Evolutionary conservation across 2,329 filamentous ascomycete genomes (phyloP).

Genomic region (Xylogone sp.): DNA sequence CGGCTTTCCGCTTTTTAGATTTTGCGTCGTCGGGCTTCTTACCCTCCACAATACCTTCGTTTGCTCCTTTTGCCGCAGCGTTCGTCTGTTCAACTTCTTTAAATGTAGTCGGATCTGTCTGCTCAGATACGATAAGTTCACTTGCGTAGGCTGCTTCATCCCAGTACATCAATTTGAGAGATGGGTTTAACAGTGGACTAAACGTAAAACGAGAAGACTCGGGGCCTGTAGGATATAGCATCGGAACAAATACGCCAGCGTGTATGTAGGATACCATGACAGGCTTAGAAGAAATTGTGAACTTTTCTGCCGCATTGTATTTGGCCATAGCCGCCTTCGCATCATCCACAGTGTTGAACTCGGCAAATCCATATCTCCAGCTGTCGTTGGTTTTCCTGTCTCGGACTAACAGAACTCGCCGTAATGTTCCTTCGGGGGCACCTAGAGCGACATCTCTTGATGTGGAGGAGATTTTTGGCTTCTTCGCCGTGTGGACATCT

Average conservation of each 20-base stretch:
- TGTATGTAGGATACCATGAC: conserved; percentile 74
- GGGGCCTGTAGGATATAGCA: conserved; percentile 52
- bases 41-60: conserved; percentile 30
- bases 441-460: conserved; percentile 49
- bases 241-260: conserved; percentile 78
- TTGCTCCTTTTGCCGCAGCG: conserved; percentile 30
- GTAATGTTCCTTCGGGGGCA: conserved; percentile 69
- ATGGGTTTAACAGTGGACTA: conserved; percentile 63
- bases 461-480: conserved; percentile 49
- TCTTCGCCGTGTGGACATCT: conserved; percentile 26
- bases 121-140: conserved; percentile 54
- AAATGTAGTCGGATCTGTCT: conserved; percentile 38
- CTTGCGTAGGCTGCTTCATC: conserved; percentile 70
- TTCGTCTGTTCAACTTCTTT: conserved; percentile 29
- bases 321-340: conserved; percentile 71
- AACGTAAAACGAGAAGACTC: conserved; percentile 64
- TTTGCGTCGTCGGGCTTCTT: conserved; percentile 32
- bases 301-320: conserved; percentile 67
- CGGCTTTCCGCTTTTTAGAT: conserved; percentile 53
- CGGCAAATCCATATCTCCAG: conserved; percentile 79
- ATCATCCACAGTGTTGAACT: conserved; percentile 74
- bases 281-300: conserved; percentile 71
- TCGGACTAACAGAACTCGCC: conserved; percentile 72
- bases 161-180: conserved; percentile 70
- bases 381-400: conserved; percentile 68